Conservation (phyloP, 2,329 filamentous ascomycete species). For the Claviceps arundinis region DNA sequence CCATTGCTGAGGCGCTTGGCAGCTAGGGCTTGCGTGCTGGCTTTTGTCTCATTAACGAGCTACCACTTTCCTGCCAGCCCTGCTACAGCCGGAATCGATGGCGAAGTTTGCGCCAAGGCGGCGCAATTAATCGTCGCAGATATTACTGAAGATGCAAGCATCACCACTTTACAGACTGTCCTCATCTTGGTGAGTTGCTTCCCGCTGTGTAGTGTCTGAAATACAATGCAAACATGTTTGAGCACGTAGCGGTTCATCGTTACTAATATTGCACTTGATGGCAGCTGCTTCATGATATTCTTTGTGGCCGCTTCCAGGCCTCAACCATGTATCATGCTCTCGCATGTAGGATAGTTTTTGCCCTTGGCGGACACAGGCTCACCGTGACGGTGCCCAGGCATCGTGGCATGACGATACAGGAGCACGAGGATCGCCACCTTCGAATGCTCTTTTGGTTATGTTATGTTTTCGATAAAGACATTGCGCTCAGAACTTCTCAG, state of each 20-base stretch:
- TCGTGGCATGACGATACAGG: conserved; percentile 8
- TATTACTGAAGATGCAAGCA: conserved; percentile 27
- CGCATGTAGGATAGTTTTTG: conserved; percentile 33
- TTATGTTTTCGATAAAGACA: conserved; percentile 42
- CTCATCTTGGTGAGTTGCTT: conserved; percentile 31
- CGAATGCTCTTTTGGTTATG: conserved; percentile 40
- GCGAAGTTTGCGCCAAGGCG: conserved; percentile 25
- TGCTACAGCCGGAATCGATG: conserved; percentile 18
- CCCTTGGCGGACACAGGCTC: conserved; percentile 31
- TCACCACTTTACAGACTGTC: conserved; percentile 30
- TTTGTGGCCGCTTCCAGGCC: conserved; percentile 32
- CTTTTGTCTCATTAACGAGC: conserved; percentile 29
- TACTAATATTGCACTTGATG: not conserved
- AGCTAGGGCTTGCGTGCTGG: conserved; percentile 33
- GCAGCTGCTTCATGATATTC: conserved; percentile 28
- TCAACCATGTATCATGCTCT: conserved; percentile 30
- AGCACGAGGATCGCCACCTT: conserved; percentile 20
- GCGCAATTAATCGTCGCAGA: conserved; percentile 29
- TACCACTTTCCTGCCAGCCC: conserved; percentile 10
- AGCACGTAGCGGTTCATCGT: not conserved
- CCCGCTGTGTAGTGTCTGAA: no score
- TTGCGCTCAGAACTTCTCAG: conserved; percentile 37
- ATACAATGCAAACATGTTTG: not conserved
- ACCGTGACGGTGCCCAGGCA: conserved; percentile 6
- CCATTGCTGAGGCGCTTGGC: conserved; percentile 16